Base-by-base conservation (phyloP, 2,329 filamentous ascomycete species). In the Diaporthe caulivora region DNA sequence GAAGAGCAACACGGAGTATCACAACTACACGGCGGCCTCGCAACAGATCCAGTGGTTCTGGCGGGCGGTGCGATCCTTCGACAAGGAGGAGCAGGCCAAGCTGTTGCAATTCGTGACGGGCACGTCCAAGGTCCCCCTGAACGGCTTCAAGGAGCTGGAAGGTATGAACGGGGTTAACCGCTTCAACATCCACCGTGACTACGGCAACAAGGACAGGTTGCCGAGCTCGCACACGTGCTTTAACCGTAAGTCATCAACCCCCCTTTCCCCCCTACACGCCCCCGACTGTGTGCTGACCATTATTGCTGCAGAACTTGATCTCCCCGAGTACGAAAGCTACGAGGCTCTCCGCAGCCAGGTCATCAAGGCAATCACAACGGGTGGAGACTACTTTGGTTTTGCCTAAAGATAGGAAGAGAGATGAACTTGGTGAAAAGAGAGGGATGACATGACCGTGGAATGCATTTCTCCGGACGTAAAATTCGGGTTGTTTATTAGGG, bases 31-130 rank as follows among this genome's bases (percentile, higher is more conserved):
- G 6, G 93, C 94, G 42, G 96, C 95, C 0, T 98, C 97, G 3
- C 94, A 95, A 57, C 97, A 99, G 82, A 98, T 99, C 74, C 95
- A 98, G 82, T 99, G 97, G 97, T 99, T 99, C 91, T 99, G 97
- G 97, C 93, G 97, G 80, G 97, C 97, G 34, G 92, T 99, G 55
- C 92, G 97, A 78, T 98, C 95, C 6, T 99, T 98, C 80, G 97
- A 98, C 86, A 98, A 98, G 86, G 97, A 99, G 86, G 97, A 99
- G 85, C 94, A 95, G 75, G 97, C 97, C 78, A 99, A 99, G 84
- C 87, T 99, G 76, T 89, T 99, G 57, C 97, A 99, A 81, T 99
- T 99, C 82, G 97, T 99, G 77, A 99, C 97, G 1, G 97, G 97
- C 82, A 99, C 97, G 24, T 97, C 94, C 83, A 99, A 99, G 85